Base-by-base conservation (phyloP, 768 basidiomycete genomes). In the Phaeotremella fagi region DNA sequence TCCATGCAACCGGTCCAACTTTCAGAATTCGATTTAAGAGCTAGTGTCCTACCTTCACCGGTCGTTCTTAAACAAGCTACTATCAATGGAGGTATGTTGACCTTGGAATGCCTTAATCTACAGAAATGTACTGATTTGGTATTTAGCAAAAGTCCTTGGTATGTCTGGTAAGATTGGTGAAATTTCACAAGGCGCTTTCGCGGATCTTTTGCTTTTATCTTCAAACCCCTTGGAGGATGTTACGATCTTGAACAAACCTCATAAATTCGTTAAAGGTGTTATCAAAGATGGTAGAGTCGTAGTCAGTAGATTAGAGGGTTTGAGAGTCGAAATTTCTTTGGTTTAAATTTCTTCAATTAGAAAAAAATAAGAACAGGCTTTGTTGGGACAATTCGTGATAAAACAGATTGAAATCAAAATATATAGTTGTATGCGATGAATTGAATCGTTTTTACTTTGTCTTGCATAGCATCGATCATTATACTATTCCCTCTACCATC, bases 221-320 rank as follows among this genome's bases (percentile, higher is more conserved):
- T 59, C 59, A 3, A 78, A 78, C 60, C 78, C 78, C 2, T 63
- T 79, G 23, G 73, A 77, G 18, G 78, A 79, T 49, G 64, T 79
- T 16, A 75, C 68, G 0, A 64, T 79, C 12, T 65, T 79, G 3
- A 77, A 78, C 60, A 61, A 75, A 1, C 77, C 77, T 3, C 74
- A 77, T 50, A 61, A 74, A 27, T 71, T 75, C 57, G 62, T 79
- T 12, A 48, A 68, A n/a, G 78, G 66, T 0, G 45, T 61, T 7
- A 43, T 61, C 52, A 57, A 52, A 24, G 55, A 57, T 29, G 55
- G 50, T 14, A 15, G 55, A 37, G 54, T 54, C 38, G 55, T 57
- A 5, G 23, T 18, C n/a, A 54, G 54, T 9, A 46, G 26, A 5
- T 18, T 57, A 3, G 33, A 25, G 16, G 55, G 51, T 15, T 45